Percentiles rank a stretch among this genome's conserved stretches.
Evolutionary conservation across 2,329 filamentous ascomycete genomes (phyloP).

Genomic region (Colletotrichum costaricense): DNA sequence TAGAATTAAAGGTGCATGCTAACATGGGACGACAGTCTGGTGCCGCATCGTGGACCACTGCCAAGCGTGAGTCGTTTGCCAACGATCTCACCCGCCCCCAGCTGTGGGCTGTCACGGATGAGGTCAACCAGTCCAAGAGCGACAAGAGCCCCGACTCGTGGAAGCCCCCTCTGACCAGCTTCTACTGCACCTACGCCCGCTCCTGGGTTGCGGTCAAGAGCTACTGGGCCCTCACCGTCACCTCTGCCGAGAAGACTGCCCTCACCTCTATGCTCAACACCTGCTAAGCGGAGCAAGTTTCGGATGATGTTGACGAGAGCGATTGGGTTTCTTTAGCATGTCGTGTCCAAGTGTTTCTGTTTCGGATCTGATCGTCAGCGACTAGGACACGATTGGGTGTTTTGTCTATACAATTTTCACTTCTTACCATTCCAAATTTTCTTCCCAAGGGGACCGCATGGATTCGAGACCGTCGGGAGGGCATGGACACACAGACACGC

Average conservation of each 20-base stretch:
- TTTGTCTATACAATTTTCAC: constrained; percentile 2
- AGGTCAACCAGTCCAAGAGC: constrained; percentile 80
- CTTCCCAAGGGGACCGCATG: not conserved
- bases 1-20: not conserved
- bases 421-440: not conserved
- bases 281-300: constrained; percentile 56
- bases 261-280: constrained; percentile 73
- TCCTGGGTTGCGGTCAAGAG: constrained; percentile 85
- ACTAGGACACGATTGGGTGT: not conserved
- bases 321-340: not conserved
- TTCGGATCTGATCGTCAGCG: constrained; percentile 1
- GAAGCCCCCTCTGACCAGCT: constrained; percentile 77
- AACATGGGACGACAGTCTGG: constrained; percentile 65
- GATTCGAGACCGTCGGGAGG: not conserved
- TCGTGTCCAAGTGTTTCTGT: not conserved
- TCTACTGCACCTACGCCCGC: constrained; percentile 82
- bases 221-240: constrained; percentile 76
- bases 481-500: not conserved
- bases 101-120: constrained; percentile 82
- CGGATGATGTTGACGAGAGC: not conserved
- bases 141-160: constrained; percentile 79
- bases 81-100: constrained; percentile 83
- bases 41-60: constrained; percentile 77
- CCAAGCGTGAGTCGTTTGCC: constrained; percentile 75
- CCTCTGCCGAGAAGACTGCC: constrained; percentile 77